Evolutionary conservation across 176 grass and related monocot genomes (phyloP).

Genomic region (bread wheat (Triticum aestivum)): IWGSC_CS_RefSeq_v2.1 NC_057814.1:65744973-65745472

Average conservation of each 20-base stretch:
- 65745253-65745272: not conserved
- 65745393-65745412: conserved; percentile 71
- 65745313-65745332: not conserved
- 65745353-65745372: not conserved
- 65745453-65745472: conserved; percentile 39
- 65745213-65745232: conserved; percentile 41
- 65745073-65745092: not conserved
- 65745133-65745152: not conserved
- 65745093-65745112: not conserved
- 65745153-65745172: conserved; percentile 47
- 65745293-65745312: not conserved
- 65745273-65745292: not conserved
- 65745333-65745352: not conserved
- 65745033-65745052: not conserved
- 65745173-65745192: conserved; percentile 36
- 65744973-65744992: not conserved
- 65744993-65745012: not conserved
- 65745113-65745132: not conserved
- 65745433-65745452: conserved; percentile 66
- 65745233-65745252: conserved; percentile 14
- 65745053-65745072: not conserved
- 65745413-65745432: conserved; percentile 61
- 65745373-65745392: conserved; percentile 70
- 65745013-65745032: not conserved
- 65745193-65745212: conserved; percentile 68